These are phyloP conservation scores for Hemileia vastatrix DNA, from an alignment of 1,284 basidiomycete genomes.

Conservation along the genomic window DNA sequence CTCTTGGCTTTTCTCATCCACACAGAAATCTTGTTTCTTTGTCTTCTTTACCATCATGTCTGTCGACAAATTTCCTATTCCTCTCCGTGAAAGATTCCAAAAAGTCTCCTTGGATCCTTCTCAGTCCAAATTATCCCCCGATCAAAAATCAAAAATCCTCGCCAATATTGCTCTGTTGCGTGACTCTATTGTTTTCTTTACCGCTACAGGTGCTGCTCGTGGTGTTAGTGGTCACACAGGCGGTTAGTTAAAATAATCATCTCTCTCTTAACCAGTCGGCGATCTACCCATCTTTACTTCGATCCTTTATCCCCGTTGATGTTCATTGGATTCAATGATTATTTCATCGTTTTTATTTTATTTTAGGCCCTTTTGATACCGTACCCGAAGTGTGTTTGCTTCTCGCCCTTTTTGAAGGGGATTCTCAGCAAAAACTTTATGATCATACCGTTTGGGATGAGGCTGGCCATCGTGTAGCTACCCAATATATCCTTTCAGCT, in stretches of 20 bases:
- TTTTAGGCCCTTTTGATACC: conserved; percentile 72
- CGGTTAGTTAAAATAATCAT: neutral
- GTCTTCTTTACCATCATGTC: neutral
- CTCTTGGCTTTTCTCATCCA: too few species aligned
- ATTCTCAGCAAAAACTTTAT: conserved; percentile 44
- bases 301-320: neutral
- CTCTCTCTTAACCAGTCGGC: neutral
- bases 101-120: conserved; percentile 19
- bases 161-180: conserved; percentile 66
- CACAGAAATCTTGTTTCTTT: too few species aligned
- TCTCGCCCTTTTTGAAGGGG: conserved; percentile 59
- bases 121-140: conserved; percentile 17
- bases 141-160: conserved; percentile 30
- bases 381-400: conserved; percentile 69
- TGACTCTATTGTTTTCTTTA: conserved; percentile 71
- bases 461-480: conserved; percentile 72
- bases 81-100: conserved; percentile 23
- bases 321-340: neutral
- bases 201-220: conserved; percentile 62
- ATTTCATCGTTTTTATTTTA: neutral
- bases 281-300: neutral
- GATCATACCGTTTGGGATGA: conserved; percentile 44
- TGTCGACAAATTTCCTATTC: conserved; percentile 5
- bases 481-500: conserved; percentile 68
- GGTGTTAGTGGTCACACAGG: conserved; percentile 22